A percentile compares a stretch with the other conserved stretches of the same genome.
Evolutionary conservation across 495 filamentous ascomycete genomes (phyloP).

Genomic region (Bacidia gigantensis): DNA sequence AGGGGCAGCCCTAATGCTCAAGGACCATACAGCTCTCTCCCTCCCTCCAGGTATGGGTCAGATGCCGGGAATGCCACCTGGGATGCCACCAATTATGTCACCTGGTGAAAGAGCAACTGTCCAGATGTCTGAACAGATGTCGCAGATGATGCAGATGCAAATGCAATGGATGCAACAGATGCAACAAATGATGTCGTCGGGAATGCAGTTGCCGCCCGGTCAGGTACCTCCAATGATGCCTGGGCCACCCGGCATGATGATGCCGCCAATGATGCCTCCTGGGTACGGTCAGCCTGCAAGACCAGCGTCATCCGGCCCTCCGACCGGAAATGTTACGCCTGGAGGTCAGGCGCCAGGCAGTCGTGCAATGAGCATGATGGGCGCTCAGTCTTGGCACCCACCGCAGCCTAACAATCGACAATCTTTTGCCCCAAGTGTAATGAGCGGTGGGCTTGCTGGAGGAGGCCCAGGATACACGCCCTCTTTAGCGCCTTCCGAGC

Average conservation of each 20-base stretch:
- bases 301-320: slow-evolving; percentile 27
- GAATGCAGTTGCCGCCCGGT: slow-evolving; percentile 15
- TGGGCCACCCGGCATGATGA: slow-evolving; percentile 21
- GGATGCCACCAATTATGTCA: slow-evolving; percentile 31
- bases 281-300: slow-evolving; percentile 16
- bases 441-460: slow-evolving; percentile 20
- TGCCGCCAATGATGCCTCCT: slow-evolving; percentile 7
- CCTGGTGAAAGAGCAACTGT: slow-evolving; percentile 64
- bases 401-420: slow-evolving; percentile 19
- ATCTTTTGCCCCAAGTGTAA: slow-evolving; percentile 23
- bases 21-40: slow-evolving; percentile 32
- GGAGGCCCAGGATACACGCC: slow-evolving; percentile 42
- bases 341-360: slow-evolving; percentile 19
- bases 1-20: slow-evolving; percentile 62
- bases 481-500: slow-evolving; percentile 83
- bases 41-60: slow-evolving; percentile 24
- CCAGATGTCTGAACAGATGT: slow-evolving; percentile 80
- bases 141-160: slow-evolving; percentile 83
- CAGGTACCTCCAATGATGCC: slow-evolving; percentile 17
- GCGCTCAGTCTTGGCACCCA: slow-evolving; percentile 31
- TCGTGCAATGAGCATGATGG: slow-evolving; percentile 71
- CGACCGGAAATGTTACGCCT: slow-evolving; percentile 24
- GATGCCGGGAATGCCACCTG: slow-evolving; percentile 26
- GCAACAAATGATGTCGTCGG: slow-evolving; percentile 60
- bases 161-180: slow-evolving; percentile 70